Base-by-base conservation (phyloP, 129 eudicot genomes). In the Flaveria brownii region DNA sequence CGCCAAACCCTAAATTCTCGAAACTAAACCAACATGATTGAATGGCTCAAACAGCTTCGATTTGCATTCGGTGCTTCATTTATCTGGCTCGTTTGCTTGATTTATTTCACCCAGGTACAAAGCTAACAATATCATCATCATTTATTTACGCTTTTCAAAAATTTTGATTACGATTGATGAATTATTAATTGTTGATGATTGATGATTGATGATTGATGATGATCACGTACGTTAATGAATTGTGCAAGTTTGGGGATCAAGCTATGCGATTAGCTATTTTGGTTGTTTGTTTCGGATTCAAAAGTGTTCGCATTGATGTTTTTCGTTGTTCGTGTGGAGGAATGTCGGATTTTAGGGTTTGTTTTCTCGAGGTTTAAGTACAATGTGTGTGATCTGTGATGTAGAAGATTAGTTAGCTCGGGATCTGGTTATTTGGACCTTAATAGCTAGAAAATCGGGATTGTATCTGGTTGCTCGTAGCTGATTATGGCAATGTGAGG, bases 71-170 rank as follows among this genome's bases (percentile, higher is more conserved):
- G 98, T 25, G 87, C 96, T 55, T 90, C 98, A 1, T 93, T 93
- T 68, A 60, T 93, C 30, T 93, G 98, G 98, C 92, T 93, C 59
- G 89, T 93, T 80, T 93, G 97, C 83, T 86, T 93, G 87, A 87
- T 93, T 77, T 93, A 93, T 88, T 93, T 88, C 81, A 93, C 95
- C 28, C 98, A 93, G 98, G 98, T 93, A 50, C 42, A 17, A 25
- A 36, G 6, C 72, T 73, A 15, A 22, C 12, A 1, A 30, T 26
- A n/a, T 28, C 6, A 22, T 62, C 76, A 22, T 28, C 39, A 59
- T 78, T 67, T 22, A 12, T 39, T 0, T 36, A 36, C 1, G 7
- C 1, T 33, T 12, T 41, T 67, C 75, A 18, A 26, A 26, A 26
- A 41, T 39, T 80, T 82, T 68, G 10, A 26, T 49, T 61, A 2